Base-by-base conservation (phyloP, 2,329 filamentous ascomycete species). In the Juglanconis oblonga region DNA sequence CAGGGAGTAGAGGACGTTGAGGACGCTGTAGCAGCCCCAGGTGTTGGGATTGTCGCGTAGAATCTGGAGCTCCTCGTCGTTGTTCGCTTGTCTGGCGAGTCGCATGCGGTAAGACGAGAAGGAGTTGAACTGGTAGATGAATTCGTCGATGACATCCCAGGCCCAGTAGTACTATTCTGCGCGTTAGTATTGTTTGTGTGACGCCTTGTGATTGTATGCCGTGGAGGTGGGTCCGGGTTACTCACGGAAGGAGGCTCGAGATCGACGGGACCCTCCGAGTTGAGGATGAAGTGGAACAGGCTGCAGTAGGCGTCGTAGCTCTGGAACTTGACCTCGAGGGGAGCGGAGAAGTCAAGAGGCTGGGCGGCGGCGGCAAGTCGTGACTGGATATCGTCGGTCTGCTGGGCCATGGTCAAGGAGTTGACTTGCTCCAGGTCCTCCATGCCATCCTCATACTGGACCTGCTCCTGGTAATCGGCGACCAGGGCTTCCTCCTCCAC, bases 111-210 rank as follows among this genome's bases (percentile, higher is more conserved):
- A 97, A 65, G 92, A 92, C 76, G 92, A 98, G 84, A 99, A 99
- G 62, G 93, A 96, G 84, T 99, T 97, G 84, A 99, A 99, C 77
- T 99, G 95, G 83, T 99, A 99, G 80, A 99, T 98, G 82, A 99
- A 99, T 79, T 99, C 95, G 77, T 99, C 95, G 79, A 99, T 97
- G 68, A 98, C 94, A 76, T 99, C 95, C 95, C 95, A 99, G 47
- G 95, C 95, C 95, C 95, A 99, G 82, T 94, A 97, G 81, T 97
- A 96, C 92, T 98, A 74, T 38, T 35, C 9, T n/a, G 7, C 10
- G 13, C 24, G 61, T 63, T 56, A 63, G 61, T 52, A 59, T 61
- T 56, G 33, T 57, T 38, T 31, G 52, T 31, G 36, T 6, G 9
- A 6, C 14, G 13, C 17, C 54, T 44, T 61, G 35, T 53, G 45